Evolutionary conservation across 345 rosid genomes (phyloP).

Genomic region (Hypericum perforatum): DNA sequence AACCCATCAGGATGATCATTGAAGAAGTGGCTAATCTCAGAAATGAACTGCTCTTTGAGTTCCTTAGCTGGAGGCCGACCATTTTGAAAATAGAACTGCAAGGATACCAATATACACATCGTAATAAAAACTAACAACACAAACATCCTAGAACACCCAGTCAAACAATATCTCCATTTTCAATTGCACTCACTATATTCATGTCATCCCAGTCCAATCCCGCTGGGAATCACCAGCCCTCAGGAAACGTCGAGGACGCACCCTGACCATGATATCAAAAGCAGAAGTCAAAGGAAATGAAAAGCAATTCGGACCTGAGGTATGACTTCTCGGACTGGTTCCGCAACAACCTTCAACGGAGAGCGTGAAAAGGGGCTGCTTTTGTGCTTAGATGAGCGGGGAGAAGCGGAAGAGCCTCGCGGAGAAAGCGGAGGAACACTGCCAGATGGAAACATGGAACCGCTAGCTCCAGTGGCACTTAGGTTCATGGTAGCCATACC

Average conservation of each 20-base stretch:
- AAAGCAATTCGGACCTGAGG: not conserved
- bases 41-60: not conserved
- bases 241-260: not conserved
- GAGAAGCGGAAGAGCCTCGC: not conserved
- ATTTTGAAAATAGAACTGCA: constrained; percentile 5
- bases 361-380: not conserved
- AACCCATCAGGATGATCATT: not conserved
- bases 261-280: not conserved
- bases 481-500: not conserved
- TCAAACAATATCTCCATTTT: too few species aligned
- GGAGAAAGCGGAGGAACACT: constrained; percentile 6
- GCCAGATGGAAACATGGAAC: not conserved
- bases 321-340: constrained; percentile 3
- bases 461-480: not conserved
- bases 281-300: not conserved
- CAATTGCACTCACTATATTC: too few species aligned
- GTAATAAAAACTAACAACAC: too few species aligned
- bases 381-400: constrained; percentile 1
- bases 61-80: not conserved
- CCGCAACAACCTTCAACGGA: not conserved
- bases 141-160: too few species aligned
- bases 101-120: not conserved
- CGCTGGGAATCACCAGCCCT: not conserved
- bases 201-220: too few species aligned
- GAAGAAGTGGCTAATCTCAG: not conserved